Evolutionary conservation across 805 yeast genomes (phyloP), one percentile per base, ranked within the genome.

Genomic region (Ogataea zsoltii): DNA sequence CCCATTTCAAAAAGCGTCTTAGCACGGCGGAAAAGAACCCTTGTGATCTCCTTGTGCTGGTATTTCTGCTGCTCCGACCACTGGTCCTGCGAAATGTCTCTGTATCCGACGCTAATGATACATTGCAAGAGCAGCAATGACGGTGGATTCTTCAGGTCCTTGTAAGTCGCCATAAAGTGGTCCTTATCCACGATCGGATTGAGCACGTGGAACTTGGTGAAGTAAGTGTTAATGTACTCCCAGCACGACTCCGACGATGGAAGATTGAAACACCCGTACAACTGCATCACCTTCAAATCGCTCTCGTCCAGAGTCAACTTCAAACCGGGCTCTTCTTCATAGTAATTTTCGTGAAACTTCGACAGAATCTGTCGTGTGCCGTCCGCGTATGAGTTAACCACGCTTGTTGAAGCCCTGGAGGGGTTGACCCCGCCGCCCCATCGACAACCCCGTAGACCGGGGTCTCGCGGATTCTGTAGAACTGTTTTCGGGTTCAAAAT

Each of bases 1-100:
- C 76, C 78, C 2, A 84, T 74, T 55, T 83, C 88, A 58, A 76
- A 83, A 18, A 84, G 64, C 0, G 88, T 85, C 65, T 82, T 79
- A 43, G 76, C 64, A 40, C 79, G 69, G 14, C 82, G 21, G 23
- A 16, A 44, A 15, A 48, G 15, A 9, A 44, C 30, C 14, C 44
- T 18, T 7, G 43, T 35, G 2, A 75, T 76, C 21, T 61, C 61
- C 15, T 71, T 61, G n/a, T 37, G 46, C 52, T 83, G 88, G 30
- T 72, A 63, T 18, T 83, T 63, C 5, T 74, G 70, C 3, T 28
- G 60, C 53, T 82, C 88, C 30, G 74, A 65, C 32, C 84, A 66
- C 3, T 73, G 68, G 3, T 82, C 81, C 55, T 80, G 77, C 7
- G 65, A 58, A 23, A 82, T 75, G 15, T 79, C 77, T 42, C 88